Conservation (phyloP, 306 rosid species). For the Sicyos edulis region DNA sequence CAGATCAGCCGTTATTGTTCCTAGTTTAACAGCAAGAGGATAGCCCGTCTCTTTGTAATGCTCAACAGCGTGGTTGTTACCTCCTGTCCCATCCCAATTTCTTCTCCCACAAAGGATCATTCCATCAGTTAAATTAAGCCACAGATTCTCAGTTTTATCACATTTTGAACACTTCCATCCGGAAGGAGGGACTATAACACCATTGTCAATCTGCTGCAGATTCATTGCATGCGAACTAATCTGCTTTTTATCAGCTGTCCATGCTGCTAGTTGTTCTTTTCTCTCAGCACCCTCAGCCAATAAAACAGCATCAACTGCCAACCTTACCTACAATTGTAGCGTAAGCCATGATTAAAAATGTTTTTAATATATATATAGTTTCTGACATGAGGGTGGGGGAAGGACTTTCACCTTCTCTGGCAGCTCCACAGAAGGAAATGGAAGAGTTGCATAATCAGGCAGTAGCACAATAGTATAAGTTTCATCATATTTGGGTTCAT, state of each 20-base stretch:
- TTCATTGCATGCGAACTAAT: slow-evolving; percentile 56
- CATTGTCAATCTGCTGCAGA: slow-evolving; percentile 75
- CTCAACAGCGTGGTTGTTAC: slow-evolving; percentile 70
- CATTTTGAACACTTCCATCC: too few species aligned
- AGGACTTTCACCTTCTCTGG: slow-evolving; percentile 77
- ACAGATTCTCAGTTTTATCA: too few species aligned
- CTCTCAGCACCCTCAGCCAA: slow-evolving; percentile 76
- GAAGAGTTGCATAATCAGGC: slow-evolving; percentile 71
- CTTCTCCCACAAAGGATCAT: slow-evolving; percentile 28
- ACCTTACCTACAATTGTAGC: slow-evolving; percentile 57
- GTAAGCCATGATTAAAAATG: neutral
- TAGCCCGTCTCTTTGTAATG: neutral
- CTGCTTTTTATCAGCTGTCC: slow-evolving; percentile 77
- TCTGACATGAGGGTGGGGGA: neutral
- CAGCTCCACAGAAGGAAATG: slow-evolving; percentile 91
- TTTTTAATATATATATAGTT: neutral
- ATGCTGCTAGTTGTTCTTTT: slow-evolving; percentile 84
- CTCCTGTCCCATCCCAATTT: slow-evolving; percentile 13
- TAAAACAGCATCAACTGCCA: slow-evolving; percentile 81
- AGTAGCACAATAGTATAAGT: slow-evolving; percentile 53
- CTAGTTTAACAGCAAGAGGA: slow-evolving; percentile 73
- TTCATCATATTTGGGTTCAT: slow-evolving; percentile 70
- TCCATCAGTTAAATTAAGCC: too few species aligned
- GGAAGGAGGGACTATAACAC: slow-evolving; percentile 49
- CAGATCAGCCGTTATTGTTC: slow-evolving; percentile 90